Conservation (phyloP, 192 early-diverging fungal species). For the Piromyces finnis region DNA sequence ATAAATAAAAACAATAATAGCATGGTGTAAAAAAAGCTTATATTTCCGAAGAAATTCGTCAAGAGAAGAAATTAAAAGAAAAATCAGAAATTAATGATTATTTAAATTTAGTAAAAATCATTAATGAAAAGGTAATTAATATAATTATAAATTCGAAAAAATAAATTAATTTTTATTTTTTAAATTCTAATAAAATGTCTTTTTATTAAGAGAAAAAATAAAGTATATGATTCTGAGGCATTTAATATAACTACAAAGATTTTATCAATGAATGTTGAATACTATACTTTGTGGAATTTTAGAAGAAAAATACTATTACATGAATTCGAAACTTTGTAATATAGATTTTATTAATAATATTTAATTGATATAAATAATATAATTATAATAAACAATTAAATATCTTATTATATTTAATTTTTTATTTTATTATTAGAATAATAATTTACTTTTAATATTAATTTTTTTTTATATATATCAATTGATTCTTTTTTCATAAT, state of each 20-base stretch:
- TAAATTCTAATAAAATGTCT: too few relatives aligned
- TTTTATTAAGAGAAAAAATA: neutral
- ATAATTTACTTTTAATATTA: too few relatives aligned
- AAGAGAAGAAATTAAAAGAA: constrained; percentile 10
- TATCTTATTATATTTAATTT: too few relatives aligned
- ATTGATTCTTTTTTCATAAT: too few relatives aligned
- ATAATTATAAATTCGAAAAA: too few relatives aligned
- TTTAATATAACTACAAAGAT: constrained; percentile 49
- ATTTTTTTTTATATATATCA: too few relatives aligned
- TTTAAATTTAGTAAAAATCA: neutral
- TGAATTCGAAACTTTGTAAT: constrained; percentile 6
- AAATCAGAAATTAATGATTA: constrained; percentile 9
- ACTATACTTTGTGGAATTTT: constrained; percentile 89
- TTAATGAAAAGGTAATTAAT: constrained; percentile 8
- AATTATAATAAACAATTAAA: too few relatives aligned
- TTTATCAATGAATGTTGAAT: constrained; percentile 71
- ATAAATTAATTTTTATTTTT: too few relatives aligned
- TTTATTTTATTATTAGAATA: too few relatives aligned
- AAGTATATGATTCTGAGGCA: constrained; percentile 15
- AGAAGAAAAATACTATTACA: constrained; percentile 50
- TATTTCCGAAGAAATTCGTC: neutral
- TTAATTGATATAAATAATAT: too few relatives aligned
- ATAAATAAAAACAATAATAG: too few relatives aligned
- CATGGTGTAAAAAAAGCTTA: constrained; percentile 7
- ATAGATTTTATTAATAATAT: too few relatives aligned